Evolutionary conservation across 805 yeast genomes (phyloP).

Genomic region (Pichia manshurica): DNA sequence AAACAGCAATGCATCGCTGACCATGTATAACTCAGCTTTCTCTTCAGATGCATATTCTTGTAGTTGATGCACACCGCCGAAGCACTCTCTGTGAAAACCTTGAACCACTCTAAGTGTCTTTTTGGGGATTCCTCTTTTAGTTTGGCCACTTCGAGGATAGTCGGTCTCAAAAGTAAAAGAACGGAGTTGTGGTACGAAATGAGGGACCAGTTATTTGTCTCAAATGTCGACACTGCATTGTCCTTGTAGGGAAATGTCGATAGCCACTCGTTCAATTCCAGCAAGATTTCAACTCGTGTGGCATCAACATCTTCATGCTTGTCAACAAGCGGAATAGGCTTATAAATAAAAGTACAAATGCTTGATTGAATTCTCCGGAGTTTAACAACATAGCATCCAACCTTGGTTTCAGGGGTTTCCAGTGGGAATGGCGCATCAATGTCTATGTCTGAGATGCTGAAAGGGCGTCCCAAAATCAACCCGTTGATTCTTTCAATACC

Average conservation of each 20-base stretch:
- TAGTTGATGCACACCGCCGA: slow-evolving; percentile 28
- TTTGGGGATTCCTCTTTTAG: slow-evolving; percentile 17
- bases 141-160: slow-evolving; percentile 21
- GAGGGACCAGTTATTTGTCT: slow-evolving; percentile 30
- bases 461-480: slow-evolving; percentile 32
- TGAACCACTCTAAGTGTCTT: slow-evolving; percentile 29
- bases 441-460: slow-evolving; percentile 32
- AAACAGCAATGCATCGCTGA: slow-evolving; percentile 30
- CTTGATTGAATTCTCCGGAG: slow-evolving; percentile 31
- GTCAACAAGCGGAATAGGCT: slow-evolving; percentile 21
- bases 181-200: slow-evolving; percentile 33
- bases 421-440: slow-evolving; percentile 29
- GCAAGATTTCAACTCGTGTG: slow-evolving; percentile 27
- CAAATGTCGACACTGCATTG: slow-evolving; percentile 26
- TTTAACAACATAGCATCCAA: slow-evolving; percentile 30
- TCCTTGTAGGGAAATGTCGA: slow-evolving; percentile 26
- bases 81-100: slow-evolving; percentile 29
- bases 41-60: slow-evolving; percentile 23
- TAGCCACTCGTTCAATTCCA: slow-evolving; percentile 32
- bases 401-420: slow-evolving; percentile 19
- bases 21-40: slow-evolving; percentile 29
- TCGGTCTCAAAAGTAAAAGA: slow-evolving; percentile 28
- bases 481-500: slow-evolving; percentile 33
- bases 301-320: slow-evolving; percentile 23
- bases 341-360: slow-evolving; percentile 31